These are phyloP conservation scores for Microsporum audouinii DNA, from an alignment of 2,329 filamentous ascomycete species.

Conservation along the genomic window DNA sequence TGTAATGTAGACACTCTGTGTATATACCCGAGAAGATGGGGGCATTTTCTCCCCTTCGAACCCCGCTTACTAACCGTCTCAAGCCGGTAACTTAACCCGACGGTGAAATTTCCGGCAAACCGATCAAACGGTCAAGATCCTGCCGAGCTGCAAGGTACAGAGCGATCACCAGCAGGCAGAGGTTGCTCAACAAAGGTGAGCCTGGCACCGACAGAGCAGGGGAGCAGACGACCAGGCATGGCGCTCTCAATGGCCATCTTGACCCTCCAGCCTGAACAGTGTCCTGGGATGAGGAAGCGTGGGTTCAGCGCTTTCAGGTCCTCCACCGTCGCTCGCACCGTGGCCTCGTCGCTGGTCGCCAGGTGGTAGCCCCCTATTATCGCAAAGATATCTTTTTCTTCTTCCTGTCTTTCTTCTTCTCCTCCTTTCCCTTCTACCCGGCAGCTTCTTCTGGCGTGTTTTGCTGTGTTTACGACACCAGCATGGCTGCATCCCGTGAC, in stretches of 20 bases:
- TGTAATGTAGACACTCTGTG: background rate
- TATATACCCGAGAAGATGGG: background rate
- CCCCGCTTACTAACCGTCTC: background rate
- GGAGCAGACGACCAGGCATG: constrained; percentile 41
- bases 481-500: constrained; percentile 48
- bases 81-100: background rate
- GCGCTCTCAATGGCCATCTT: constrained; percentile 43
- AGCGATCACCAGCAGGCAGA: background rate
- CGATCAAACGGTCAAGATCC: background rate
- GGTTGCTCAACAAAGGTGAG: background rate
- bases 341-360: constrained; percentile 35
- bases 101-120: background rate
- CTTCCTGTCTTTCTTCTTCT: constrained; percentile 27
- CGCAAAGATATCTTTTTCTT: constrained; percentile 36
- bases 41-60: background rate
- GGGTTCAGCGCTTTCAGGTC: constrained; percentile 40
- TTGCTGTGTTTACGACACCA: constrained; percentile 43
- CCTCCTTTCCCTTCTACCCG: constrained; percentile 27
- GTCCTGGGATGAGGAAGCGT: constrained; percentile 42
- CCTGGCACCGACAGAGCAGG: constrained; percentile 40
- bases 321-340: constrained; percentile 36
- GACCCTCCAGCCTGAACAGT: constrained; percentile 47
- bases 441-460: constrained; percentile 28
- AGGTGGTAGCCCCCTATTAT: constrained; percentile 46
- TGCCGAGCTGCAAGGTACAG: background rate